Conservation (phyloP, 495 filamentous ascomycete genomes). For the Neurospora tetrasperma region DNA sequence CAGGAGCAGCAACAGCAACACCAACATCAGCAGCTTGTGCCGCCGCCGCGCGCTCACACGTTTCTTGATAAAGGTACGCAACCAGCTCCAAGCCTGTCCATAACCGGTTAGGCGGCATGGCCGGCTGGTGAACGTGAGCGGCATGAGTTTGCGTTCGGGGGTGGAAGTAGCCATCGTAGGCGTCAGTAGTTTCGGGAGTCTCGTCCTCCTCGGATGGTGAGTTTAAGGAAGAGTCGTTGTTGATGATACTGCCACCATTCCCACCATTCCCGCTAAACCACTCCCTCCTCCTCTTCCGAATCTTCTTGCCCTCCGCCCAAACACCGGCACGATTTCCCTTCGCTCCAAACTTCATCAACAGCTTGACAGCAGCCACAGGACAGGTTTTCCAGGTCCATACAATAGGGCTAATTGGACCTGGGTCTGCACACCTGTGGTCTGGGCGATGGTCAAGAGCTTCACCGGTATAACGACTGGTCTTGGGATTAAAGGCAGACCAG, state of each 20-base stretch:
- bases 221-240: background rate
- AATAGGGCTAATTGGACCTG: background rate
- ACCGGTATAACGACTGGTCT: background rate
- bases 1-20: background rate
- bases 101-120: background rate
- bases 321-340: background rate
- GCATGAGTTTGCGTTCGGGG: background rate
- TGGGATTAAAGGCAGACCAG: background rate
- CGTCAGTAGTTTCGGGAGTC: background rate
- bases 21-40: background rate
- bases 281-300: background rate
- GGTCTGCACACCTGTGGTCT: background rate
- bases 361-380: background rate
- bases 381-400: background rate
- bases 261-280: background rate
- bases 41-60: background rate
- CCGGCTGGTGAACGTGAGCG: background rate
- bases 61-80: background rate
- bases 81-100: background rate
- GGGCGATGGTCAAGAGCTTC: background rate
- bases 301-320: background rate
- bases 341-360: background rate
- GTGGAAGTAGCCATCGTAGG: background rate
- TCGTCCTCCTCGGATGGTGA: background rate
- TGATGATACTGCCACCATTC: background rate